A percentile compares a stretch with the other conserved stretches of the same genome.
These are phyloP conservation scores for Dothistroma septosporum DNA, from an alignment of 2,329 filamentous ascomycete genomes.

Conservation along the genomic window DNA sequence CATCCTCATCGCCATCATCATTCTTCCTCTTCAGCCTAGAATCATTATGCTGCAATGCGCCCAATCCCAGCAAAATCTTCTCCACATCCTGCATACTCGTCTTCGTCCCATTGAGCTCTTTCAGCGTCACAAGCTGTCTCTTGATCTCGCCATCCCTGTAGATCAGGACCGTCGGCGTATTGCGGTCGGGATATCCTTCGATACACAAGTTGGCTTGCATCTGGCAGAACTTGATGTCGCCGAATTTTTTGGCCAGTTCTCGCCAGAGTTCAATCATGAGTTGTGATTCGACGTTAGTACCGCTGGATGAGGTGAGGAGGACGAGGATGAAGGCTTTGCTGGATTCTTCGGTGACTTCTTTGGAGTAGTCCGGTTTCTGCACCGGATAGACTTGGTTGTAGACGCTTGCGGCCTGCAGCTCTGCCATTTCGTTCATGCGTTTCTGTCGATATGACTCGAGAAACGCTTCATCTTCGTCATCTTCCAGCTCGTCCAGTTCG, in stretches of 20 bases:
- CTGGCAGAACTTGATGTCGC: conserved; percentile 96
- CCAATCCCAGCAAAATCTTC: conserved; percentile 73
- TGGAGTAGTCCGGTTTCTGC: conserved; percentile 88
- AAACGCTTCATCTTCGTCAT: conserved; percentile 91
- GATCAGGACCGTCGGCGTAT: conserved; percentile 88
- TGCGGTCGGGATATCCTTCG: conserved; percentile 90
- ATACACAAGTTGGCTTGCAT: conserved; percentile 90
- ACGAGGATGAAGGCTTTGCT: conserved; percentile 65
- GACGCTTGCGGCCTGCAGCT: conserved; percentile 68
- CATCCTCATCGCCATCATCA: conserved; percentile 48
- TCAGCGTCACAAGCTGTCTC: conserved; percentile 85
- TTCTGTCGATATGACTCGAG: conserved; percentile 84
- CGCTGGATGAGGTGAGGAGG: conserved; percentile 72
- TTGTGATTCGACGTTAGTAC: conserved; percentile 79
- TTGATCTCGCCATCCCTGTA: conserved; percentile 92
- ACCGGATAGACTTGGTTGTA: conserved; percentile 91
- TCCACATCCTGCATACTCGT: conserved; percentile 70
- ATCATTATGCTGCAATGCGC: conserved; percentile 74
- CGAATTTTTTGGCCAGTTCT: conserved; percentile 76
- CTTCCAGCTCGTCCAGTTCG: conserved; percentile 88
- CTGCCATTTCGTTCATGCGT: conserved; percentile 76
- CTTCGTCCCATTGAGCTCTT: conserved; percentile 68
- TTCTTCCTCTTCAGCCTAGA: conserved; percentile 65
- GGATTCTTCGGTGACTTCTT: conserved; percentile 88
- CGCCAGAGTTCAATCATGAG: conserved; percentile 82